Base-by-base conservation (phyloP, 164 flowering plant species). In the Protea cynaroides region DNA sequence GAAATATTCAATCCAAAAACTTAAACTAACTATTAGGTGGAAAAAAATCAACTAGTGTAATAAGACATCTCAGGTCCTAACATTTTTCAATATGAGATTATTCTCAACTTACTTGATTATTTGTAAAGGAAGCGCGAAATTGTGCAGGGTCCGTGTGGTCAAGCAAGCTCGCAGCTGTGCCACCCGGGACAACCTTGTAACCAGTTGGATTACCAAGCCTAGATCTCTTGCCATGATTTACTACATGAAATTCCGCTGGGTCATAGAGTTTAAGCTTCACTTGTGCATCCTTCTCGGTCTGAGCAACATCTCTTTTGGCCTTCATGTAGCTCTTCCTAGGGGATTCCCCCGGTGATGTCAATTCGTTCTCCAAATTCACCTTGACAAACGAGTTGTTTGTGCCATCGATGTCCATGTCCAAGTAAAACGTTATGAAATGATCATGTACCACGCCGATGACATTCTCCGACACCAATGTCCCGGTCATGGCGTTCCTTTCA, bases 271-370 rank as follows among this genome's bases (percentile, higher is more conserved):
- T 87, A 63, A 94, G 81, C 86, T 89, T 82, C 17, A 89, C 72
- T 62, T 85, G 91, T 2, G 91, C 99, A 52, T 94, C 97, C 62
- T 88, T 88, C 71, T 91, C 96, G 0, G 95, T 85, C 74, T 85
- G 83, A 0, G 86, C 93, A 12, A 85, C 86, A 12, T 77, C 66
- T 61, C 81, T 80, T 4, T 63, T 72, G 0, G 90, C 89, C 59
- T 81, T 87, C 65, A 91, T 38, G 84, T 83, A 83, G 74, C 96
- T 94, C 66, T 46, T 80, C 65, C 97, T 75, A 0, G 93, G 90
- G 0, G 99, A 84, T 49, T 81, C 78, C 0, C 74, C 87, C 0
- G 82, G 76, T 0, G 63, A 53, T 1, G 79, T 81, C 59, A 72
- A 66, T 56, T 83, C 73, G 66, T 72, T 82, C 25, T 66, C 65